Evolutionary conservation across 139 green algal species (phyloP), one percentile per base, ranked within the genome.

Genomic region (Coccomyxa sp.): DNA sequence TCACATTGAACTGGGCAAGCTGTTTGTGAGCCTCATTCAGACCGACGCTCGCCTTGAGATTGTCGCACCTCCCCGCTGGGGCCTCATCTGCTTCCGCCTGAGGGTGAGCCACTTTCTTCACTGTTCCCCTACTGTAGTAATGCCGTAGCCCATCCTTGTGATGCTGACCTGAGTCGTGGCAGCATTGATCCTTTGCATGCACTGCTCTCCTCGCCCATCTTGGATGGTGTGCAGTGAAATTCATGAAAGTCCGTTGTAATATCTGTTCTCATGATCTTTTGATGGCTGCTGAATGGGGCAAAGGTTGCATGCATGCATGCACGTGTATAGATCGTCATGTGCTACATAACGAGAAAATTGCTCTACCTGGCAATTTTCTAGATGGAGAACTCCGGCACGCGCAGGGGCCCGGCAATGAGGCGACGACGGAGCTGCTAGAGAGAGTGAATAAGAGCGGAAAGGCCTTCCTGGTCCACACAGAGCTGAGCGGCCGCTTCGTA

Each of bases 1-100:
- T 30, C 92, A 96, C 82, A 79, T 91, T 58, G 87, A 82, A 0
- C 83, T 95, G 57, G 93, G 90, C 13, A 23, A 77, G 13, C 75
- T 82, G n/a, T 91, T 97, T 80, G 89, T 85, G 27, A 79, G 66
- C 21, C 67, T 83, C 30, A 78, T 88, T 30, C 58, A 51, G 23
- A 76, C 77, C 0, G 89, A 95, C 77, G 25, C 58, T 0, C 81
- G 88, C 0, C 93, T 96, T 31, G 86, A 92, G 84, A 30, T 96
- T 14, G 85, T 82, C 23, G 88, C 89, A 0, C 86, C 89, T 16
- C 87, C 88, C 21, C 85, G 89, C 77, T 93, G 96, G 68, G 90
- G 88, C 0, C 87, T 96, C 15, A 88, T 94, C 14, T 95, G 92
- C 85, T 94, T 96, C 89, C 78, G 85, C 25, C 81, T 88, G 30